phyloP scores from a whole-genome alignment of 2,329 filamentous ascomycete species.

The Paraphoma chrysanthemicola region DNA sequence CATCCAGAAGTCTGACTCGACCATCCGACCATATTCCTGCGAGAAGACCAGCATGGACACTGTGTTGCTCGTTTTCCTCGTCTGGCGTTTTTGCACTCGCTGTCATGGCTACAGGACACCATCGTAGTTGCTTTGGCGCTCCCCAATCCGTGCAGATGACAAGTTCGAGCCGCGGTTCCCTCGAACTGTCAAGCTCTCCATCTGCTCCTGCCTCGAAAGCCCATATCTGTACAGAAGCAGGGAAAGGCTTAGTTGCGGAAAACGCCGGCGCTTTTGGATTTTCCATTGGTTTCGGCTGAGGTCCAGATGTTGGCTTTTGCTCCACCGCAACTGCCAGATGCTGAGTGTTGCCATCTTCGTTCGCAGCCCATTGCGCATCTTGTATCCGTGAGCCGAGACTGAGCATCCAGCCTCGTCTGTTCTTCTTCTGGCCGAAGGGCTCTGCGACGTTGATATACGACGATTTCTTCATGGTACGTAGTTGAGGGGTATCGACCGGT shows the following conservation, averaged over 20 bases:
- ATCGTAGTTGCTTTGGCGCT: slow-evolving; percentile 61
- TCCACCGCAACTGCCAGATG: slow-evolving; percentile 61
- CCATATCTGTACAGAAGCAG: slow-evolving; percentile 66
- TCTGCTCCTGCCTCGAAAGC: slow-evolving; percentile 54
- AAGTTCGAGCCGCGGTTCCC: slow-evolving; percentile 54
- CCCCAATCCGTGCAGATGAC: slow-evolving; percentile 66
- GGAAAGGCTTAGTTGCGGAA: slow-evolving; percentile 55
- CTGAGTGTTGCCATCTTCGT: slow-evolving; percentile 55
- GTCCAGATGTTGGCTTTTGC: slow-evolving; percentile 22
- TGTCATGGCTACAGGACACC: slow-evolving; percentile 59
- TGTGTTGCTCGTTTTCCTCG: slow-evolving; percentile 26
- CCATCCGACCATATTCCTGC: slow-evolving; percentile 67
- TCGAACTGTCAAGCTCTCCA: slow-evolving; percentile 52
- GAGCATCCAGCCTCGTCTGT: slow-evolving; percentile 59
- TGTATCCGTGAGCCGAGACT: slow-evolving; percentile 63
- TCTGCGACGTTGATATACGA: slow-evolving; percentile 54
- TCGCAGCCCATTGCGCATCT: slow-evolving; percentile 55
- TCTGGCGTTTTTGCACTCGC: slow-evolving; percentile 19
- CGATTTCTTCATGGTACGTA: slow-evolving; percentile 52
- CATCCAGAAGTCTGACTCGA: slow-evolving; percentile 60
- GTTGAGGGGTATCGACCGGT: slow-evolving; percentile 52
- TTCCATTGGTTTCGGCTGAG: slow-evolving; percentile 38
- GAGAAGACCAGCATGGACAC: slow-evolving; percentile 57
- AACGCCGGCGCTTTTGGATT: slow-evolving; percentile 56
- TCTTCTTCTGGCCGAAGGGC: slow-evolving; percentile 36